phyloP scores from a whole-genome alignment of 1,284 basidiomycete species.

The Xerocomus amazonicus region DNA sequence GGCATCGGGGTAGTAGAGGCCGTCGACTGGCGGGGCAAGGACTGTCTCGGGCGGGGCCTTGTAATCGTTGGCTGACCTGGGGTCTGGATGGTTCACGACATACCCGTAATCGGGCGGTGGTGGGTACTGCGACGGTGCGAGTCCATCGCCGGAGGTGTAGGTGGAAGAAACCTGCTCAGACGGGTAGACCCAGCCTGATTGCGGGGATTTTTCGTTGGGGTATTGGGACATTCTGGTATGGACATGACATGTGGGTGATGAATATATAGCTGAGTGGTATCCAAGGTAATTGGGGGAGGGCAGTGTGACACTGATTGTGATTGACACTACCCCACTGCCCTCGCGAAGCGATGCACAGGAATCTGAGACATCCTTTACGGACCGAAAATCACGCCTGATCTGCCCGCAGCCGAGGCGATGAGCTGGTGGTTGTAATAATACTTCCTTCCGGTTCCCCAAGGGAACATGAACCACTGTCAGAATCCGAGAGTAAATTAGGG shows the following conservation, averaged over 20 bases:
- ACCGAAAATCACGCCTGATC: not conserved
- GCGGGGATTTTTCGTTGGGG: not conserved
- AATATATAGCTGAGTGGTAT: not conserved
- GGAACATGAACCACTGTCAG: slow-evolving; percentile 7
- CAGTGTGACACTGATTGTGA: not conserved
- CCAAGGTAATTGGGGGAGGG: not conserved
- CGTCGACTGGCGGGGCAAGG: not conserved
- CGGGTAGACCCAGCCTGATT: not conserved
- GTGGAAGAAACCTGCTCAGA: not conserved
- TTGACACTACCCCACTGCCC: not conserved
- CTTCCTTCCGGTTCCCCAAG: not conserved
- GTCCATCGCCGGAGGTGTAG: not conserved
- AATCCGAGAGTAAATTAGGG: not conserved
- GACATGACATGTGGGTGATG: too few species aligned
- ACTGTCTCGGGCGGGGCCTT: not conserved
- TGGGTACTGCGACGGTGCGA: not conserved
- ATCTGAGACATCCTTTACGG: not conserved
- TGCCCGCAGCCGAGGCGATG: not conserved
- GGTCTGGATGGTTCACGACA: slow-evolving; percentile 3
- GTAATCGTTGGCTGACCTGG: not conserved
- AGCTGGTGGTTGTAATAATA: not conserved
- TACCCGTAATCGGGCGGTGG: slow-evolving; percentile 23
- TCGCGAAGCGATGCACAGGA: not conserved
- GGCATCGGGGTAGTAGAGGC: not conserved
- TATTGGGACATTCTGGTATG: not conserved